Conservation (phyloP, 1,284 basidiomycete genomes). For the Rugosomyces carneus region DNA sequence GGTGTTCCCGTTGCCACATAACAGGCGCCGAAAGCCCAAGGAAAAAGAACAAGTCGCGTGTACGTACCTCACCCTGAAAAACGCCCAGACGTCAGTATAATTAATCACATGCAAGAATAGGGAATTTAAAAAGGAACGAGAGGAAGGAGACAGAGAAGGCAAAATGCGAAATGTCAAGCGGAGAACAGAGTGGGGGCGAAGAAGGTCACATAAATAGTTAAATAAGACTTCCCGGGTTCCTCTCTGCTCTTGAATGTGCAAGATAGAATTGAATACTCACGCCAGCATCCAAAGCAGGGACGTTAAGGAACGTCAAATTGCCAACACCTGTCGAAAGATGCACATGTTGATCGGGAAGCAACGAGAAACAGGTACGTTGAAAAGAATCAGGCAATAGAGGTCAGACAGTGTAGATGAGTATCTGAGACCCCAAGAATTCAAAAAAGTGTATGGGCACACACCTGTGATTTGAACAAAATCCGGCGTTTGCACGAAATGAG, state of each 20-base stretch:
- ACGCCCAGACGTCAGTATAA: not conserved
- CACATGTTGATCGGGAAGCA: not conserved
- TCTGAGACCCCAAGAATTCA: too few species aligned
- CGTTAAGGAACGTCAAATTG: constrained; percentile 61
- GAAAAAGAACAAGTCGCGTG: not conserved
- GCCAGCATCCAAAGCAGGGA: constrained; percentile 54
- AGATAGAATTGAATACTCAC: constrained; percentile 33
- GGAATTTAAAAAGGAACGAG: not conserved
- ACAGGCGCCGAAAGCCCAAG: not conserved
- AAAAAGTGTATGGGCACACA: too few species aligned
- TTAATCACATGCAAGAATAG: not conserved
- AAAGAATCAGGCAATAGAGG: too few species aligned
- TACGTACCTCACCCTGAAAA: constrained; percentile 27
- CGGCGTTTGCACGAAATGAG: constrained; percentile 60
- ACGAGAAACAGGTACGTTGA: too few species aligned
- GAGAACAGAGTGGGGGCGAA: not conserved
- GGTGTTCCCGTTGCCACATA: too few species aligned
- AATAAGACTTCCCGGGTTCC: not conserved
- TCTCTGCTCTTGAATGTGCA: not conserved
- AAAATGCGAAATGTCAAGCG: not conserved
- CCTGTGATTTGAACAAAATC: constrained; percentile 63
- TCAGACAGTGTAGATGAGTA: too few species aligned
- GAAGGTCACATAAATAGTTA: not conserved
- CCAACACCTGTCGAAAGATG: constrained; percentile 39
- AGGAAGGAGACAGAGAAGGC: not conserved